A percentile compares a stretch with the other conserved stretches of the same genome.
phyloP scores from a whole-genome alignment of 768 basidiomycete species.

The Lentinula sp. region DNA sequence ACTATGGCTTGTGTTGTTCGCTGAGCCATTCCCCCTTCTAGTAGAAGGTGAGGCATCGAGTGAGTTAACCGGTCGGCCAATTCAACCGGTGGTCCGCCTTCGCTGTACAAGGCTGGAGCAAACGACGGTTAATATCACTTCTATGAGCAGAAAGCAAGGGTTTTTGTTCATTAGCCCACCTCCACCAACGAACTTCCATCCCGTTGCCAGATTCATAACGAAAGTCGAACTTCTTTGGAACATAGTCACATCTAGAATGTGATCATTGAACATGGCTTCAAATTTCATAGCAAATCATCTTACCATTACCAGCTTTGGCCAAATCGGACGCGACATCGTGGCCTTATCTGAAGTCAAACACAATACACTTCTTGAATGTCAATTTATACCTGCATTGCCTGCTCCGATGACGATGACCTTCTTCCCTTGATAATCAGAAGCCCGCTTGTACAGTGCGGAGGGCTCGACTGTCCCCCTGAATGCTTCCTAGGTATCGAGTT shows the following conservation, averaged over 20 bases:
- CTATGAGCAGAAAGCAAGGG: background rate
- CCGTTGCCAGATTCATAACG: slow-evolving; percentile 33
- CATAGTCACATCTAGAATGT: slow-evolving; percentile 34
- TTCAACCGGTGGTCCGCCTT: slow-evolving; percentile 40
- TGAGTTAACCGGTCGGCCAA: slow-evolving; percentile 44
- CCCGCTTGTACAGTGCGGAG: slow-evolving; percentile 8
- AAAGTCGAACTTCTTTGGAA: slow-evolving; percentile 50
- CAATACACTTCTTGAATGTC: background rate
- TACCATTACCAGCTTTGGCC: background rate
- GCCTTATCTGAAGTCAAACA: background rate
- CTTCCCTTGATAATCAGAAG: slow-evolving; percentile 32
- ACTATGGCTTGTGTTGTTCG: slow-evolving; percentile 30
- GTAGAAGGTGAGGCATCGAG: slow-evolving; percentile 33
- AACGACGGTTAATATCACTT: background rate
- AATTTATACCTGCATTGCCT: slow-evolving; percentile 26
- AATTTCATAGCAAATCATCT: too few relatives aligned
- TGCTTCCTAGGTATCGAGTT: background rate
- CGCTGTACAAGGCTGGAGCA: slow-evolving; percentile 27
- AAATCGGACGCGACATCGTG: slow-evolving; percentile 1
- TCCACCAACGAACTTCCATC: slow-evolving; percentile 9
- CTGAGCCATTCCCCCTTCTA: slow-evolving; percentile 16
- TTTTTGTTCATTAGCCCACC: slow-evolving; percentile 6
- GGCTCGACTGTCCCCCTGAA: background rate
- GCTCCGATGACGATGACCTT: slow-evolving; percentile 46
- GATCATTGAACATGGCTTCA: too few relatives aligned